Evolutionary conservation across 306 rosid species (phyloP).

Genomic region (Ammopiptanthus mongolicus): DNA sequence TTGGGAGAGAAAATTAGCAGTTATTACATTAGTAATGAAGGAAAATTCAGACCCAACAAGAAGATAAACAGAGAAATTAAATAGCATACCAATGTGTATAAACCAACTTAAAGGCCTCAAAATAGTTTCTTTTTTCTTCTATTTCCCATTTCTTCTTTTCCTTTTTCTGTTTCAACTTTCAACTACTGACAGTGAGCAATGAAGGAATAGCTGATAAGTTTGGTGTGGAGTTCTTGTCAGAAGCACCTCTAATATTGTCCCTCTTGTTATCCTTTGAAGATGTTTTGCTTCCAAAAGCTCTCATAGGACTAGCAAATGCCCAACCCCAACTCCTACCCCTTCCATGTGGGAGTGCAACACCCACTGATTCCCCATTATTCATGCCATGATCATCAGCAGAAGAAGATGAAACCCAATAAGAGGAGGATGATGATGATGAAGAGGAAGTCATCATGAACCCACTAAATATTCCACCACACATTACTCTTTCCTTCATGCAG

Average conservation of each 20-base stretch:
- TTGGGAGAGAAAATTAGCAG: neutral
- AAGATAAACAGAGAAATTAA: neutral
- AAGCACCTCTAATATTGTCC: slow-evolving; percentile 36
- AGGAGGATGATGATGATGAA: slow-evolving; percentile 51
- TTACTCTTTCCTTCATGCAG: slow-evolving; percentile 67
- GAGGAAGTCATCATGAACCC: slow-evolving; percentile 69
- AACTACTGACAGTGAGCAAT: slow-evolving; percentile 43
- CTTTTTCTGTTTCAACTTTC: neutral
- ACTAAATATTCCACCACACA: slow-evolving; percentile 75
- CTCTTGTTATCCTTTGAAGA: slow-evolving; percentile 46
- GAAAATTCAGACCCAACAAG: neutral
- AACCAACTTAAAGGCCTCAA: neutral
- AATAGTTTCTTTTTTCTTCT: neutral
- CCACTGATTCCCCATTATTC: slow-evolving; percentile 23
- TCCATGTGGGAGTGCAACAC: too few relatives aligned
- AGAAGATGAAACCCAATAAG: slow-evolving; percentile 58
- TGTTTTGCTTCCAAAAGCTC: slow-evolving; percentile 58
- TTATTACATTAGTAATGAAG: slow-evolving; percentile 10
- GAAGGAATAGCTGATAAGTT: slow-evolving; percentile 64
- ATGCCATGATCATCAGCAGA: slow-evolving; percentile 37
- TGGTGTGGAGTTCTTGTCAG: slow-evolving; percentile 45
- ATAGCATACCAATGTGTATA: slow-evolving; percentile 1
- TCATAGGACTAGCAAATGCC: slow-evolving; percentile 92
- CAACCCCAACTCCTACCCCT: slow-evolving; percentile 64
- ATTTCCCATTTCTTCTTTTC: neutral